Evolutionary conservation across 768 basidiomycete genomes (phyloP).

Genomic region (Mycena metata): DNA sequence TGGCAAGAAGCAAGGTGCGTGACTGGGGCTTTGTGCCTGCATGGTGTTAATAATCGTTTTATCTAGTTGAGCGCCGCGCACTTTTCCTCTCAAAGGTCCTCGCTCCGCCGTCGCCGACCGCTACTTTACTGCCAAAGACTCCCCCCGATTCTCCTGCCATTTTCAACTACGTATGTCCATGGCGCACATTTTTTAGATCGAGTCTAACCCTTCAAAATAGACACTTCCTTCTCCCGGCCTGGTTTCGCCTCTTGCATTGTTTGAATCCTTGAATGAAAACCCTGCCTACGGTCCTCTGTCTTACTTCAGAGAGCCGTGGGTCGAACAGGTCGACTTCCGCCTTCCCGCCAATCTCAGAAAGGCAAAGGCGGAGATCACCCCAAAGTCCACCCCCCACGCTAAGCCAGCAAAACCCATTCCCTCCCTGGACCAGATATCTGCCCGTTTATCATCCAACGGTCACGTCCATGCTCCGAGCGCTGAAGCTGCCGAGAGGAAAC

Average conservation of each 20-base stretch:
- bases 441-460: slow-evolving; percentile 64
- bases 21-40: background rate
- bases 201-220: slow-evolving; percentile 5
- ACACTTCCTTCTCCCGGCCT: slow-evolving; percentile 78
- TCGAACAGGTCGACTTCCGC: slow-evolving; percentile 78
- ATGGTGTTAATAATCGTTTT: background rate
- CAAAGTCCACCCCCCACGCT: slow-evolving; percentile 24
- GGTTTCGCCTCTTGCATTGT: slow-evolving; percentile 71
- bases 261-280: slow-evolving; percentile 62
- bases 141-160: slow-evolving; percentile 79
- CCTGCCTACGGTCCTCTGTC: slow-evolving; percentile 42
- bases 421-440: slow-evolving; percentile 83
- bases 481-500: slow-evolving; percentile 37
- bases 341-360: slow-evolving; percentile 46
- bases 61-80: slow-evolving; percentile 78
- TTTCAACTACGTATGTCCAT: slow-evolving; percentile 62
- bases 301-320: slow-evolving; percentile 61
- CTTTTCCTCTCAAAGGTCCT: slow-evolving; percentile 81
- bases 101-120: slow-evolving; percentile 74
- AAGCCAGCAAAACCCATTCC: slow-evolving; percentile 57
- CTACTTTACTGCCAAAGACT: slow-evolving; percentile 70
- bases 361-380: slow-evolving; percentile 37
- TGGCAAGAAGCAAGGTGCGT: slow-evolving; percentile 80
- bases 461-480: slow-evolving; percentile 46
- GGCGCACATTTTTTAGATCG: background rate